Percentiles rank a stretch among this genome's conserved stretches.
These are phyloP conservation scores for Lactarius vividus DNA, from an alignment of 768 basidiomycete genomes.

Conservation along the genomic window DNA sequence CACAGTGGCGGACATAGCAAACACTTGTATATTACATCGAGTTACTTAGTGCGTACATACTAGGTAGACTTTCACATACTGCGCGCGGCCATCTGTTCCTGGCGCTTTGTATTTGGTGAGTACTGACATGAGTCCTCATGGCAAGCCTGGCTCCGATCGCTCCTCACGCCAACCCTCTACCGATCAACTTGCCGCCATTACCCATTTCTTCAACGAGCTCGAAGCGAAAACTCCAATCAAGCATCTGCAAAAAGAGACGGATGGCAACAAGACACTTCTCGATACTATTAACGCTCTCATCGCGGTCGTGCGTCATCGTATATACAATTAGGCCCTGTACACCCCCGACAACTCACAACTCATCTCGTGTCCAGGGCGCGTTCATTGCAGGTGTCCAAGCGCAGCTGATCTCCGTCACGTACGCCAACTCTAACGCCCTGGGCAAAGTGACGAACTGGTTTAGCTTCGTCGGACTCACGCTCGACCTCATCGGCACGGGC, in stretches of 20 bases:
- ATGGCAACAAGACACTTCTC: conserved; percentile 20
- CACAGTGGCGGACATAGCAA: conserved; percentile 8
- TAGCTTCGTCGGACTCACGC: conserved; percentile 26
- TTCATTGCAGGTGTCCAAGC: conserved; percentile 29
- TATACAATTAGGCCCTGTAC: neutral
- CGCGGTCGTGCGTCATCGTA: conserved; percentile 10
- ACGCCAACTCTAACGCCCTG: neutral
- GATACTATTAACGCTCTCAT: conserved; percentile 25
- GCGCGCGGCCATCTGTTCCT: neutral
- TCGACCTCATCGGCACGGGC: conserved; percentile 26
- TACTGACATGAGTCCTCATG: conserved; percentile 3
- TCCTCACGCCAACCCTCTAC: neutral
- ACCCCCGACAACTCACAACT: neutral
- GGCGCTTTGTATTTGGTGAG: neutral
- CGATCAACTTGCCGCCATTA: conserved; percentile 15
- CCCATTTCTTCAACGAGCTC: conserved; percentile 14
- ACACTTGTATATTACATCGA: conserved; percentile 24
- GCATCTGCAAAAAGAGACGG: conserved; percentile 9
- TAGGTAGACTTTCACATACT: neutral
- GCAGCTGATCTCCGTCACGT: conserved; percentile 10
- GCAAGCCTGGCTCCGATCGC: neutral
- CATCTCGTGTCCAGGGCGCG: conserved; percentile 11
- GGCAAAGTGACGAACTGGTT: conserved; percentile 20
- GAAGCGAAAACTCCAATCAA: conserved; percentile 12
- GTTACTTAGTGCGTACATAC: conserved; percentile 2